phyloP scores from a whole-genome alignment of 2,329 filamentous ascomycete genomes.

The Botryotinia convoluta region DNA sequence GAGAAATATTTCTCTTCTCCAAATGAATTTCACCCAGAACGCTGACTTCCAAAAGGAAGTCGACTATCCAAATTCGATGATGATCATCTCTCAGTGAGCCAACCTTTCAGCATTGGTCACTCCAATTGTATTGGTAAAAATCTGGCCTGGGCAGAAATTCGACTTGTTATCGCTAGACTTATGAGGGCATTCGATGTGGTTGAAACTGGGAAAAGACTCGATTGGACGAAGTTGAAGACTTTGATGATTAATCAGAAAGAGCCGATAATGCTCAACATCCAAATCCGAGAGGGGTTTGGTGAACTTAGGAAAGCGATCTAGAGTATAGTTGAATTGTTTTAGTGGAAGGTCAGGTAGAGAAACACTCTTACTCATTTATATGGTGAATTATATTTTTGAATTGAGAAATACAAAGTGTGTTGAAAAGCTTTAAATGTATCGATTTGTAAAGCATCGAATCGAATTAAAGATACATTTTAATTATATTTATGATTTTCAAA shows the following conservation, averaged over 20 bases:
- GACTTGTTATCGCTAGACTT: not conserved
- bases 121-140: not conserved
- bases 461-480: no score
- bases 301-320: not conserved
- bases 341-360: fast-evolving
- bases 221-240: not conserved
- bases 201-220: not conserved
- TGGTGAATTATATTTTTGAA: no score
- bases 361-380: not conserved
- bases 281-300: not conserved
- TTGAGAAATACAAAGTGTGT: no score
- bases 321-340: fast-evolving
- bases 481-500: no score
- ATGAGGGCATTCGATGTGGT: not conserved
- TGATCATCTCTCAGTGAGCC: not conserved
- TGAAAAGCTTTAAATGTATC: no score
- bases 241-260: not conserved
- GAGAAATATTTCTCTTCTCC: not conserved
- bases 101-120: not conserved
- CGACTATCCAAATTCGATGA: not conserved
- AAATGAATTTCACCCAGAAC: constrained; percentile 37
- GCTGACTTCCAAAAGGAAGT: constrained; percentile 23
- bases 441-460: no score
- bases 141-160: not conserved
- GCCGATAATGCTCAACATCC: not conserved